Base-by-base conservation (phyloP, 352 stramenopile species). In the Salisapilia sapeloensis region DNA sequence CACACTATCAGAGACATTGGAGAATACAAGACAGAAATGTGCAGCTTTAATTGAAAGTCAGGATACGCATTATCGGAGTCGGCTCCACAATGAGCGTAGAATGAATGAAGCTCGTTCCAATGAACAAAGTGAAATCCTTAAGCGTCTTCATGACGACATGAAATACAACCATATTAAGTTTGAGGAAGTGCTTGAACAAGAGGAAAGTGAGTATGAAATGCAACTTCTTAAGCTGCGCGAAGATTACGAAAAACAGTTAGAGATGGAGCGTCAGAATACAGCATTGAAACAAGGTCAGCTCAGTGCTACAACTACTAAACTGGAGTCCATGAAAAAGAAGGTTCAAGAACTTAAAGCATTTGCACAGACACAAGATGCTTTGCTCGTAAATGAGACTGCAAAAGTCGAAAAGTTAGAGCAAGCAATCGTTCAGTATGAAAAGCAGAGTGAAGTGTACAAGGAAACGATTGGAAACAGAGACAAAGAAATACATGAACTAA, bases 21-120 rank as follows among this genome's bases (percentile, higher is more conserved):
- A 95, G 47, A 56, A 83, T 24, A 84, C 87, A 1, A 65, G 87
- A 2, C 83, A 95, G 42, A 65, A 72, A 7, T 95, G 80, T 31
- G 83, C 90, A 37, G 69, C 74, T 13, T 45, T 95, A 0, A 60
- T 95, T 5, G 76, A 94, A 35, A 50, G 62, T 0, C 69, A 87
- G 33, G 72, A 90, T 29, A 69, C 50, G 2, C 58, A 85, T 30
- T 65, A 63, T 41, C 49, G 64, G 19, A 54, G 63, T 4, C 56
- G 55, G 6, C 35, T 87, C 0, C 67, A 87, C 23, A 50, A 49
- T 13, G 71, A 87, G 26, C 60, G 71, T 0, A 80, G 80, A 22
- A 50, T 58, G 0, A 49, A 67, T 3, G 76, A 84, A 30, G 51
- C 53, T 6, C 50, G 69, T 33, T 59, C 62, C 19, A 85, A 85